Percentiles rank a stretch among this genome's conserved stretches.
Conservation (phyloP, 768 basidiomycete genomes). For the Dioszegia aurantiaca region DNA sequence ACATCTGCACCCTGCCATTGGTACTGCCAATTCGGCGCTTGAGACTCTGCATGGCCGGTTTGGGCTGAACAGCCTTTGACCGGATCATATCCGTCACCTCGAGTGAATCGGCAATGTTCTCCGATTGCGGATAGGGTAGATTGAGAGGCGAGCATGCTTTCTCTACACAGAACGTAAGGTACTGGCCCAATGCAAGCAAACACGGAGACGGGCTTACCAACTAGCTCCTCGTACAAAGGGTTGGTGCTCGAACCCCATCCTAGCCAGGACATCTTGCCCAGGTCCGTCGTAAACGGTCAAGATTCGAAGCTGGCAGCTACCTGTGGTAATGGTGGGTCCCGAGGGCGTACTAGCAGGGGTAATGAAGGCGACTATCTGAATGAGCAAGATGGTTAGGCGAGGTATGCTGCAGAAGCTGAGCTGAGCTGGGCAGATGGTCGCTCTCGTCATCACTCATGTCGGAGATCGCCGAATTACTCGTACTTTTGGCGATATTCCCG, state of each 20-base stretch:
- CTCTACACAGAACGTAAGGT: constrained; percentile 41
- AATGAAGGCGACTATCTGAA: too few species aligned
- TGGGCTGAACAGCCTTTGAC: constrained; percentile 78
- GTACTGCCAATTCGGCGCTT: constrained; percentile 84
- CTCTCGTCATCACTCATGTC: too few species aligned
- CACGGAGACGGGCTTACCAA: constrained; percentile 43
- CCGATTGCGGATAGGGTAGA: constrained; percentile 54
- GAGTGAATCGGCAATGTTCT: constrained; percentile 88
- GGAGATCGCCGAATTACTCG: too few species aligned
- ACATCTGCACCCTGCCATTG: constrained; percentile 91
- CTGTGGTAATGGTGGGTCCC: too few species aligned
- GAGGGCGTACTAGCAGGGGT: too few species aligned
- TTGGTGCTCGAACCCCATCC: constrained; percentile 39
- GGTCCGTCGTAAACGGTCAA: too few species aligned
- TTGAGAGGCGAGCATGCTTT: constrained; percentile 52
- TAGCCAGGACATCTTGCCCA: constrained; percentile 37
- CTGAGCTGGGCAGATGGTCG: too few species aligned
- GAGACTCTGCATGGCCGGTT: constrained; percentile 81
- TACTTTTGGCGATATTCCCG: too few species aligned
- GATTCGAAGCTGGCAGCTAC: too few species aligned
- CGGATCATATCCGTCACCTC: constrained; percentile 97
- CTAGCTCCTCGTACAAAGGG: constrained; percentile 50
- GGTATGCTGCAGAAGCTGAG: too few species aligned
- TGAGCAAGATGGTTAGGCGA: too few species aligned
- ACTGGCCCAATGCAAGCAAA: too few species aligned